Evolutionary conservation across 495 filamentous ascomycete genomes (phyloP).

Genomic region (Penicillium nucicola): DNA sequence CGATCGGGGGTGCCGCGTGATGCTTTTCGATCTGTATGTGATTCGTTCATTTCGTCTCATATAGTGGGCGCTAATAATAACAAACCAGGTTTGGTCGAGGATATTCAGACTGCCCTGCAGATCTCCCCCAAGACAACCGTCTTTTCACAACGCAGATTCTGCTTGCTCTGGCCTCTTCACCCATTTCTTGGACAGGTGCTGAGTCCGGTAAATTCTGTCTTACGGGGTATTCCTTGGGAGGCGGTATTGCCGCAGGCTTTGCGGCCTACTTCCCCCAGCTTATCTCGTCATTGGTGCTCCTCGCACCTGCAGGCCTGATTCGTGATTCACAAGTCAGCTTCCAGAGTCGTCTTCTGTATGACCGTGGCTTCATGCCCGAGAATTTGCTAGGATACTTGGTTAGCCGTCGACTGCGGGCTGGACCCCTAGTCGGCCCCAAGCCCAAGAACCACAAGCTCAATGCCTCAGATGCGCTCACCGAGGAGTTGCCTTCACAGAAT

Average conservation of each 20-base stretch:
- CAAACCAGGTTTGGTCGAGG: conserved; percentile 68
- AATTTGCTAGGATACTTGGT: conserved; percentile 52
- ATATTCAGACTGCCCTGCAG: conserved; percentile 66
- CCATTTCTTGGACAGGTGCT: conserved; percentile 61
- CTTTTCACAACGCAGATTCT: conserved; percentile 76
- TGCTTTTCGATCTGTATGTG: conserved; percentile 66
- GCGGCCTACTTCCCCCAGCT: conserved; percentile 66
- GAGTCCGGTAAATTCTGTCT: conserved; percentile 58
- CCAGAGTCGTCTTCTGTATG: conserved; percentile 59
- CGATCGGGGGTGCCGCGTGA: conserved; percentile 72
- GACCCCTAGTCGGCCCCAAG: conserved; percentile 36
- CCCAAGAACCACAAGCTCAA: conserved; percentile 30
- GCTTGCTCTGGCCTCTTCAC: conserved; percentile 66
- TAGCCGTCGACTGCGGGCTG: conserved; percentile 48
- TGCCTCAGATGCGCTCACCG: conserved; percentile 34
- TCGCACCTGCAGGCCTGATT: conserved; percentile 74
- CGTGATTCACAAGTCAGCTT: conserved; percentile 60
- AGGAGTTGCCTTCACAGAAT: conserved; percentile 33
- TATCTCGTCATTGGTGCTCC: conserved; percentile 63
- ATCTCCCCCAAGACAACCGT: conserved; percentile 66
- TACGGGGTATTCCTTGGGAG: conserved; percentile 83
- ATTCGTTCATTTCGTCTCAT: neutral
- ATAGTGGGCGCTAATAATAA: neutral
- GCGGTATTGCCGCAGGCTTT: conserved; percentile 74
- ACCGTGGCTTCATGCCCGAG: conserved; percentile 56